Base-by-base conservation (phyloP, 2,329 filamentous ascomycete genomes). In the Xylogone sp. region DNA sequence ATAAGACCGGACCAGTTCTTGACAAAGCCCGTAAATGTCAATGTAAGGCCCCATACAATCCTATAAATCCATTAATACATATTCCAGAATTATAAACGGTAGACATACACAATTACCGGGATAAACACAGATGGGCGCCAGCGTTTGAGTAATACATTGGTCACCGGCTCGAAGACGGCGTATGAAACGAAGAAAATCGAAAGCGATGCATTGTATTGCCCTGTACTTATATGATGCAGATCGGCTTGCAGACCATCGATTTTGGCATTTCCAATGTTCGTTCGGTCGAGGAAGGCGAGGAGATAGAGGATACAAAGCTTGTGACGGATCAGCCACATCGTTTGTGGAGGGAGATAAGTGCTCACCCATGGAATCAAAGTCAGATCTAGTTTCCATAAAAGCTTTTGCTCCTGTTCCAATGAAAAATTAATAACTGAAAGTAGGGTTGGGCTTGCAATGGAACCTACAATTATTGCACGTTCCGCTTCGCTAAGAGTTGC, bases 181-280 rank as follows among this genome's bases (percentile, higher is more conserved):
- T 96, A 96, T 0, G 87, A 90, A 46, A 95, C 77, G 71, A 95
- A 96, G 73, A 96, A 96, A 59, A 95, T 86, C 29, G 87, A 89
- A 7, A 96, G 75, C 0, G 84, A 81, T 20, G 80, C 75, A 66
- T 92, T 92, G 71, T 91, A 96, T 63, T 87, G 75, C 5, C 75
- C 69, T 2, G 78, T 75, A 0, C 76, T 77, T 74, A 93, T 81
- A 27, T 78, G 58, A 6, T 61, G 49, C 16, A 94, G 71, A 52
- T 87, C 83, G 10, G 75, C 58, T n/a, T 69, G 57, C 9, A 83
- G 68, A 46, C 75, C 71, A 10, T 77, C 78, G 50, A 83, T 77
- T 56, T 79, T 82, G 45, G 80, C 89, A 68, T 75, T 92, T 43
- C 87, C 87, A 54, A 94, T 91, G 61, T 94, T 93, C 21, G 89